Evolutionary conservation across 306 rosid genomes (phyloP), one percentile per base, ranked within the genome.

Genomic region (Alnus glutinosa): DNA sequence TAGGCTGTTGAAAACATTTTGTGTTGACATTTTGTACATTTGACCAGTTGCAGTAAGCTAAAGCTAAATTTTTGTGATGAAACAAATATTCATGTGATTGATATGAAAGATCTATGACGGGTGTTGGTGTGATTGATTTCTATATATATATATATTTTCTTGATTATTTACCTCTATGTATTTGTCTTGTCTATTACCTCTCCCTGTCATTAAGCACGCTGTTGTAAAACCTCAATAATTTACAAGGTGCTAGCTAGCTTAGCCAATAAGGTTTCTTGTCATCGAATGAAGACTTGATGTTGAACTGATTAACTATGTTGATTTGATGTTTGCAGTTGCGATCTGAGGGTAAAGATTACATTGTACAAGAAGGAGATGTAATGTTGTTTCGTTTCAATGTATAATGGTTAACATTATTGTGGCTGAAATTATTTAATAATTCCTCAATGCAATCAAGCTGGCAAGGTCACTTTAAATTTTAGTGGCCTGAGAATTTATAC

Each of bases 301-400:
- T 63, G 32, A 55, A 50, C 51, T 75, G 36, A 16, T 49, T 52
- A 30, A 4, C 7, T 18, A 13, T n/a, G 7, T 42, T 52, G 3
- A 19, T 71, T 39, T 75, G 79, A 57, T 82, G 30, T 85, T 79
- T 89, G 90, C 94, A 95, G 98, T 86, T 92, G 89, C 85, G 97
- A 88, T 90, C 97, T 48, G 96, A 95, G 92, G 98, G 97, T 73
- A 95, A 95, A 88, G 98, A 91, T 18, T 95, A 95, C 80, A 66
- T 89, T 83, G 98, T 95, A 57, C 93, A 77, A 82, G 98, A 92
- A 89, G 98, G 96, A 81, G 98, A 95, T 84, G 96, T 95, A 68
- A 92, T 95, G 98, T 81, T 95, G 85, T 92, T 92, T 74, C 97
- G 98, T 39, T 95, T 95, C 89, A 95, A 95, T 50, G 98, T 95